Evolutionary conservation across 306 rosid genomes (phyloP), one percentile per base, ranked within the genome.

Genomic region (Senna tora): DNA sequence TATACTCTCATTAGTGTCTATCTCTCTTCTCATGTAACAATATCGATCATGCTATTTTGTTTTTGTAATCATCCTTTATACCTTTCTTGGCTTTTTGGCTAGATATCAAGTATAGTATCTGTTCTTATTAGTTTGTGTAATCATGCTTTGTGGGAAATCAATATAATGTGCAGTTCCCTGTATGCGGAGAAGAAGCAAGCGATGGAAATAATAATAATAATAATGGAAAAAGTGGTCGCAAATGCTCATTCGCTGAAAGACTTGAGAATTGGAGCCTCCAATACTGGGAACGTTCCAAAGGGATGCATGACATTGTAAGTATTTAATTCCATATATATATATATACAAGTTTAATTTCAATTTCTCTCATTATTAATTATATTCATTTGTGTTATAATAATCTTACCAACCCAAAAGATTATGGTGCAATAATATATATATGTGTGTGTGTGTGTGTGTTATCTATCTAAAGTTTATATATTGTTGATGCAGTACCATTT

Each of bases 221-320:
- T n/a, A n/a, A 38, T 7, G 6, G 14, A 16, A 36, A 8, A 13
- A 19, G 52, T 1, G 4, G 12, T 36, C 9, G 3, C n/a, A 28
- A 52, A 21, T 38, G 9, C 53, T 53, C 38, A 4, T n/a, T 69
- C n/a, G 12, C 3, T 6, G 12, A 41, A 4, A 62, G 67, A 11
- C 67, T 62, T 3, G 11, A 39, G 13, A 19, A 12, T 68, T 68
- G 73, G 51, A 34, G 5, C 30, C 45, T 68, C 58, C 14, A 34
- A 4, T 36, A 34, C 19, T 36, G 46, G 62, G 20, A 19, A 13
- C 73, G 61, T 6, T 0, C 17, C 15, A 5, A 8, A 13, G 74
- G 74, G 6, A 22, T 49, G 32, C n/a, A 33, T 11, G 51, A 69
- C 21, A 8, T 53, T 34, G 62, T 69, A 69, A 69, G 63, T 32